Base-by-base conservation (phyloP, 345 rosid species). In the Eucalyptus guilfoylei region DNA sequence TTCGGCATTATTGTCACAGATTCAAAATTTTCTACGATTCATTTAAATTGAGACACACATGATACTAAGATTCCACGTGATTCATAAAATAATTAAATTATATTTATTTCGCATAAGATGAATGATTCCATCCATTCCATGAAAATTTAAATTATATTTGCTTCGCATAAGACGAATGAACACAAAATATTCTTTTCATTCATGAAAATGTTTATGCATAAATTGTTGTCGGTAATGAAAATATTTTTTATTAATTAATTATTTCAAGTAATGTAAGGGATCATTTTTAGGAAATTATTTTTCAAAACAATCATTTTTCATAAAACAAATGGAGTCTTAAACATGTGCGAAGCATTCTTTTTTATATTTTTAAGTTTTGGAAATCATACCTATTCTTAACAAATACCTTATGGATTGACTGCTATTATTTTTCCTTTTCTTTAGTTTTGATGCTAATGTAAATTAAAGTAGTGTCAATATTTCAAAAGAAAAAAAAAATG, bases 61-160 rank as follows among this genome's bases (percentile, higher is more conserved):
- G 6, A 55, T 55, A 55, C 6, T 23, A 14, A 1, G 1, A 15
- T n/a, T 64, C 11, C 37, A 15, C 2, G 1, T 2, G 0, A 0
- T n/a, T 14, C 19, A 15, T 60, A 64, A 15, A n/a, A 64, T 4
- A 8, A 14, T 4, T 19, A 19, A 19, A 52, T 52, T 19, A 52
- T 52, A 52, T 52, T 19, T 52, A 19, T 52, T 52, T 52, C 26
- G 5, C 5, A 8, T 19, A 52, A 52, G 58, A 52, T 19, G 26
- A 52, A 52, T 19, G 26, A 52, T 52, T 52, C 58, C 58, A 52
- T 52, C 10, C 10, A 52, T 19, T 19, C 24, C 58, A 52, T 3
- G 1, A 52, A 52, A 52, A 3, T 0, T 19, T 52, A 52, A 52
- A 52, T 19, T 52, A 52, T 52, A 52, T 52, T 52, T 52, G 58